These are phyloP conservation scores for Malus hybrid DNA, from an alignment of 331 rosid genomes.

Conservation along the genomic window DNA sequence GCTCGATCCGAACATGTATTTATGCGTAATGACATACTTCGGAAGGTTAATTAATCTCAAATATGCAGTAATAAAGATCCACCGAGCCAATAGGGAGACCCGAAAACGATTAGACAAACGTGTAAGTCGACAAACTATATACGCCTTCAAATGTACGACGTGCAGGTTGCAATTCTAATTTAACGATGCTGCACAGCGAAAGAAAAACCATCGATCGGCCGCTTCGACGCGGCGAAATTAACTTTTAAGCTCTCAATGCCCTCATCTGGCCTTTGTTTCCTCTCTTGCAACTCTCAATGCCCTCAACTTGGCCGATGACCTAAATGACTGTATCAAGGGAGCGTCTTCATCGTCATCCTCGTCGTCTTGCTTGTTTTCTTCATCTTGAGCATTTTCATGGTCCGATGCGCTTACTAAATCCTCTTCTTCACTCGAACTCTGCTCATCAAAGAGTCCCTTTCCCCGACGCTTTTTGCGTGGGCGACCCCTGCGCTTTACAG, in stretches of 20 bases:
- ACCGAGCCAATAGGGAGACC: too few species aligned
- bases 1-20: too few species aligned
- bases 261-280: constrained; percentile 41
- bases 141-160: not conserved
- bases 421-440: constrained; percentile 77
- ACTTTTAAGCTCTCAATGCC: constrained; percentile 27
- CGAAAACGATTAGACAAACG: too few species aligned
- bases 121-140: not conserved
- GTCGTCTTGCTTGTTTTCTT: constrained; percentile 48
- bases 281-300: constrained; percentile 57
- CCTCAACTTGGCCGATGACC: constrained; percentile 71
- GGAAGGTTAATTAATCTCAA: not conserved
- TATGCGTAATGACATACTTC: too few species aligned
- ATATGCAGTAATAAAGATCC: not conserved
- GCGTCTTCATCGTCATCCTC: constrained; percentile 66
- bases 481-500: constrained; percentile 79
- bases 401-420: constrained; percentile 86
- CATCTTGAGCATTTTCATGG: constrained; percentile 58
- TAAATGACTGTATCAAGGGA: constrained; percentile 70
- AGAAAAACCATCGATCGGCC: not conserved
- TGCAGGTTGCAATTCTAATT: not conserved
- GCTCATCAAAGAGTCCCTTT: constrained; percentile 80
- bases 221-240: constrained; percentile 38
- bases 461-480: constrained; percentile 73
- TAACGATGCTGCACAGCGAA: constrained; percentile 4